Conservation (phyloP, 2,329 filamentous ascomycete genomes). For the Karstenula rhodostoma region DNA sequence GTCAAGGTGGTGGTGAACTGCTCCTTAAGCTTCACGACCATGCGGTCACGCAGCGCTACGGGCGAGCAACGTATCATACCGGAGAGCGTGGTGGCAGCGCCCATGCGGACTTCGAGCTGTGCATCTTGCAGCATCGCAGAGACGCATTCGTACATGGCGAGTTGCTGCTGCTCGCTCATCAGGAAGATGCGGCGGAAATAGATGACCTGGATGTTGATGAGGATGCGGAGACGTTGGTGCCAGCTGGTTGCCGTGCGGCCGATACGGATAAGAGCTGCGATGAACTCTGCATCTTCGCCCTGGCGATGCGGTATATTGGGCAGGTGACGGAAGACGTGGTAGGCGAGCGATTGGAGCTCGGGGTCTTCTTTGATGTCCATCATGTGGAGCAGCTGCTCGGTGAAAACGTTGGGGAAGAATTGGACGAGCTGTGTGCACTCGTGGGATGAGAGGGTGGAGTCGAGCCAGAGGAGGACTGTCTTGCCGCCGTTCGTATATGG, state of each 20-base stretch:
- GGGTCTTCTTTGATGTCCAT: conserved; percentile 99
- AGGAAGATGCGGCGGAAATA: conserved; percentile 97
- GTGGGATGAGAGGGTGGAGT: conserved; percentile 86
- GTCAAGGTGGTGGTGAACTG: conserved; percentile 81
- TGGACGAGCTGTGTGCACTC: conserved; percentile 90
- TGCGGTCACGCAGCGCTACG: conserved; percentile 75
- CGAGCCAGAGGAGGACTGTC: conserved; percentile 94
- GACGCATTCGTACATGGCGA: conserved; percentile 88
- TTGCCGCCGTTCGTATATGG: conserved; percentile 96
- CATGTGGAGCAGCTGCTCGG: conserved; percentile 96
- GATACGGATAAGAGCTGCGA: conserved; percentile 85
- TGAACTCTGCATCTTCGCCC: conserved; percentile 85
- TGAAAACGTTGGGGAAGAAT: conserved; percentile 90
- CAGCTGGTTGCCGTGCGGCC: conserved; percentile 85
- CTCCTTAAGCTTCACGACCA: conserved; percentile 77
- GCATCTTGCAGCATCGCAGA: conserved; percentile 91
- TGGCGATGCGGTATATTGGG: conserved; percentile 92
- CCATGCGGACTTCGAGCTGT: conserved; percentile 92
- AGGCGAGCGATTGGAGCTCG: conserved; percentile 91
- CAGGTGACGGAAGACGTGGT: conserved; percentile 95
- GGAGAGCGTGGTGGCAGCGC: conserved; percentile 89
- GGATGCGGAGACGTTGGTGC: conserved; percentile 92
- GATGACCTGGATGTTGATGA: conserved; percentile 98
- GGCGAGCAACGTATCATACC: conserved; percentile 99
- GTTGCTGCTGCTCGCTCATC: conserved; percentile 75